Percentiles rank a stretch among this genome's conserved stretches.
phyloP scores from a whole-genome alignment of 2,329 filamentous ascomycete genomes.

The Cryphonectria japonica region DNA sequence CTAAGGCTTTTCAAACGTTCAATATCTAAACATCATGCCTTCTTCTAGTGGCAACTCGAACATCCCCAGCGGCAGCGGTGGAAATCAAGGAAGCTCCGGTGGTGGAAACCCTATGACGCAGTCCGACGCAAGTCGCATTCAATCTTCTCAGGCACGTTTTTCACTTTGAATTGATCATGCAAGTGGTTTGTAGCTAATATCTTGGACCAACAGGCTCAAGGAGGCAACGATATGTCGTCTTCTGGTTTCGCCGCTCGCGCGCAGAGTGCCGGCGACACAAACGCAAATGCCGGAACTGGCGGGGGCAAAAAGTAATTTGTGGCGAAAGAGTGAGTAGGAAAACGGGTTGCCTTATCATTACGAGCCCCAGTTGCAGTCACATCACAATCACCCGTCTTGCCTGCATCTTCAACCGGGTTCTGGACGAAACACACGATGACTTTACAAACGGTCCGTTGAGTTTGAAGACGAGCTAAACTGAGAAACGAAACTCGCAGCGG shows the following conservation, averaged over 20 bases:
- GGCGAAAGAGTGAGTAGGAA: too few relatives aligned
- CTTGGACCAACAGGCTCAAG: not conserved
- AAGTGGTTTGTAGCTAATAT: not conserved
- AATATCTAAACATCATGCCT: not conserved
- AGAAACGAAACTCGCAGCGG: too few relatives aligned
- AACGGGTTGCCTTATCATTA: too few relatives aligned
- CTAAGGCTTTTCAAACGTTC: too few relatives aligned
- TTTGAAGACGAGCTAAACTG: too few relatives aligned
- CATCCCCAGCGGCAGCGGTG: not conserved
- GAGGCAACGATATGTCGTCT: not conserved
- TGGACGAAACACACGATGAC: too few relatives aligned
- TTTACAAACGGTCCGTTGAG: too few relatives aligned
- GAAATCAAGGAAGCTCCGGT: not conserved
- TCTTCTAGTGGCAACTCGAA: not conserved
- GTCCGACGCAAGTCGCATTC: not conserved
- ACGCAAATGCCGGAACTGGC: not conserved
- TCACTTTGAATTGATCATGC: not conserved
- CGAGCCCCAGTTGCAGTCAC: too few relatives aligned
- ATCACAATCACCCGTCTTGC: too few relatives aligned
- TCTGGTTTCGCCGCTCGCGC: not conserved
- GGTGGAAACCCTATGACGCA: not conserved
- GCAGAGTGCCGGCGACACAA: not conserved
- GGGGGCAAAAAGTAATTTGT: not conserved
- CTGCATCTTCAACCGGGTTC: too few relatives aligned
- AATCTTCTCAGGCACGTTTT: not conserved